Conservation (phyloP, 495 filamentous ascomycete genomes). For the Talaromyces nanjingensis region DNA sequence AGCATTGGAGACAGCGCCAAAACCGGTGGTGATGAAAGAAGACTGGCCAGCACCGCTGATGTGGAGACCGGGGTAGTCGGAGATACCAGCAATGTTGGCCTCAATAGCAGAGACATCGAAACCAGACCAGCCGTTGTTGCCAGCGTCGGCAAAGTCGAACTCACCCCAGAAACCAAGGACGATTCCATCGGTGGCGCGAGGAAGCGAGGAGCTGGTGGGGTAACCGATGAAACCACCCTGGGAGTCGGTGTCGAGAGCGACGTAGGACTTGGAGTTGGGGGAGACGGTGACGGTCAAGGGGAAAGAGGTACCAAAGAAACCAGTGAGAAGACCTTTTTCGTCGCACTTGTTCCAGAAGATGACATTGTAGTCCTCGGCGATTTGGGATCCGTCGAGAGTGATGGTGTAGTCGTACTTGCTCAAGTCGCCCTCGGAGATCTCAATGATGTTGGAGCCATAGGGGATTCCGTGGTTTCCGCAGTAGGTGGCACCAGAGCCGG, state of each 20-base stretch:
- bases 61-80: slow-evolving; percentile 5
- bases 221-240: slow-evolving; percentile 29
- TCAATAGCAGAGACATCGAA: slow-evolving; percentile 37
- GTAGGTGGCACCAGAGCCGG: slow-evolving; percentile 27
- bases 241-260: slow-evolving; percentile 42
- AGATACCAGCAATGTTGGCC: slow-evolving; percentile 25
- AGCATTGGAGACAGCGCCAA: slow-evolving; percentile 26
- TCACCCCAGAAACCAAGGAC: slow-evolving; percentile 31
- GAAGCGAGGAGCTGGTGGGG: slow-evolving; percentile 9
- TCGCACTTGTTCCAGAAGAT: slow-evolving; percentile 49
- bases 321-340: slow-evolving; percentile 26
- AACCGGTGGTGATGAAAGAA: slow-evolving; percentile 26
- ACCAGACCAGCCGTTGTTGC: slow-evolving; percentile 32
- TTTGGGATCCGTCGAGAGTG: slow-evolving; percentile 32
- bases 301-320: slow-evolving; percentile 32
- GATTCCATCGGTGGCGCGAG: slow-evolving; percentile 10
- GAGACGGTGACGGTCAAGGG: slow-evolving; percentile 36
- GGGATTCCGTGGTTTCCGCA: slow-evolving; percentile 42
- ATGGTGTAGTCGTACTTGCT: slow-evolving; percentile 39
- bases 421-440: slow-evolving; percentile 28
- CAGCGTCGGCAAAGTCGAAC: slow-evolving; percentile 31
- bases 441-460: slow-evolving; percentile 48
- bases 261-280: slow-evolving; percentile 30
- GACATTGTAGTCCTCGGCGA: slow-evolving; percentile 24
- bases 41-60: slow-evolving; percentile 21